phyloP scores from a whole-genome alignment of 139 green algal genomes.

The Desmodesmus armatus region DNA sequence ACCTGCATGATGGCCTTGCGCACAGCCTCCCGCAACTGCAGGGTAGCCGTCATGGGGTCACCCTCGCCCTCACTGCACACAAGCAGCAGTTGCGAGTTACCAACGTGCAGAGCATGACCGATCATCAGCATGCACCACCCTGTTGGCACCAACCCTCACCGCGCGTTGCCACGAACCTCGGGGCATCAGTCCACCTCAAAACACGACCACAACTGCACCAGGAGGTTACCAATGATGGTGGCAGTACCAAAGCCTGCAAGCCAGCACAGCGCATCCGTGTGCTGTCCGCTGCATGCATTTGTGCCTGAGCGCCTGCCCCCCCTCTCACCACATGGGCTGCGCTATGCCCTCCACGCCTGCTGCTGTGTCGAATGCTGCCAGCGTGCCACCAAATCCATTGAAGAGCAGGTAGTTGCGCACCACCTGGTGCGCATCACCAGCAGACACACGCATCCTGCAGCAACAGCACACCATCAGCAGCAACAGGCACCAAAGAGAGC shows the following conservation, averaged over 20 bases:
- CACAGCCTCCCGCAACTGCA: constrained; percentile 13
- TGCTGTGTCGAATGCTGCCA: constrained; percentile 76
- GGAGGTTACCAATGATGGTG: no score
- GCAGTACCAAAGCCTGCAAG: no score
- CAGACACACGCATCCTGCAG: constrained; percentile 53
- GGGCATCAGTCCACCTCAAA: no score
- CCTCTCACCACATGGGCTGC: constrained; percentile 41
- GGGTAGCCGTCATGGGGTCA: constrained; percentile 5
- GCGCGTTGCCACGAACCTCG: no score
- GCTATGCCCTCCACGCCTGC: constrained; percentile 47
- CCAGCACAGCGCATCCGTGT: no score
- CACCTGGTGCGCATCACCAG: constrained; percentile 68
- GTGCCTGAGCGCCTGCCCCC: no score
- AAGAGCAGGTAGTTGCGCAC: constrained; percentile 85
- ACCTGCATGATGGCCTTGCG: constrained; percentile 24
- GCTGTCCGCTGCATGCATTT: no score
- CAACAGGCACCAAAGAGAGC: no score
- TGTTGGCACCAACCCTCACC: no score
- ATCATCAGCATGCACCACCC: neutral
- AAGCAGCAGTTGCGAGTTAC: neutral
- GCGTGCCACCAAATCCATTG: constrained; percentile 83
- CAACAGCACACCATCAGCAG: neutral
- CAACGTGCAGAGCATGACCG: neutral
- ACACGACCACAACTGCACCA: no score
- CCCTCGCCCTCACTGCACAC: constrained; percentile 33